These are phyloP conservation scores for Sphagnum tenellum DNA, from an alignment of 225 moss, liverwort and hornwort species.

Conservation along the genomic window DNA sequence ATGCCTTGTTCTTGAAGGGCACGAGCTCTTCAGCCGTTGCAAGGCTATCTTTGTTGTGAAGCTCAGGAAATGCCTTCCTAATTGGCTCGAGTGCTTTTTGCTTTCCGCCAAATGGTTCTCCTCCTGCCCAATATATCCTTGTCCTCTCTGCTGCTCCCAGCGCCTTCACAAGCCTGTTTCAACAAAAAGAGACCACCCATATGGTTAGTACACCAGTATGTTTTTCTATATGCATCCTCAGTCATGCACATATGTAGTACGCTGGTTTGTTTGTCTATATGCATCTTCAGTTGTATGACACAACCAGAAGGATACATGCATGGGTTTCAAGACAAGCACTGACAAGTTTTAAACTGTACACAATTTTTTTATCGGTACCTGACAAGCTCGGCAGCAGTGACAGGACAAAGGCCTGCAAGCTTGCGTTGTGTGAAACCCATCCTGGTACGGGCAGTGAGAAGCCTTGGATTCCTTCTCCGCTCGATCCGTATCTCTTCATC, in stretches of 20 bases:
- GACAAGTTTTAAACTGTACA: no score
- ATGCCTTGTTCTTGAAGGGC: conserved; percentile 39
- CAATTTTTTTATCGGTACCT: conserved; percentile 17
- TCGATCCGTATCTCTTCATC: conserved; percentile 34
- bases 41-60: conserved; percentile 39
- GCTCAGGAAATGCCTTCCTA: conserved; percentile 25
- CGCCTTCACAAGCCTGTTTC: conserved; percentile 40
- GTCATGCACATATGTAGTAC: no score
- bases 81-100: conserved; percentile 23
- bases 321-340: no score
- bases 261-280: no score
- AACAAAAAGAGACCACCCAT: no score
- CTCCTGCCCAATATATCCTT: conserved; percentile 51
- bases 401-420: conserved; percentile 45
- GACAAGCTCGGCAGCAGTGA: conserved; percentile 50
- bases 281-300: no score
- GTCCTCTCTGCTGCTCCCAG: conserved; percentile 48
- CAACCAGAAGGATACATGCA: no score
- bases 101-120: conserved; percentile 42
- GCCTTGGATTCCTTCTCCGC: conserved; percentile 33
- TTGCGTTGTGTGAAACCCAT: conserved; percentile 32
- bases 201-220: no score
- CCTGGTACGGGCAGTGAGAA: conserved; percentile 30
- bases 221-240: no score
- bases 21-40: conserved; percentile 34